Evolutionary conservation across 108 stramenopile genomes (phyloP).

Genomic region (Asterionellopsis glacialis): DNA sequence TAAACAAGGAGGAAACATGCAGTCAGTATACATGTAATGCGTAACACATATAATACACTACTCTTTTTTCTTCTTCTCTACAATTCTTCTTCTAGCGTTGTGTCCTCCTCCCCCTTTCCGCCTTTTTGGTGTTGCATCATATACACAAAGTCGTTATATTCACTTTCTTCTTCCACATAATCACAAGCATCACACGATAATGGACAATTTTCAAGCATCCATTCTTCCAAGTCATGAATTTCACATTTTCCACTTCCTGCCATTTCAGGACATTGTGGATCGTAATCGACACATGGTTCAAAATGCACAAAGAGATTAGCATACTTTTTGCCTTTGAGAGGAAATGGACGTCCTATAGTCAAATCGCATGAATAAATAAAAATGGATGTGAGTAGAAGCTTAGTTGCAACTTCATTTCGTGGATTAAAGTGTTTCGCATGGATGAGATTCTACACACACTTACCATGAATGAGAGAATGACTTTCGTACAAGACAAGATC

Average conservation of each 20-base stretch:
- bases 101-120: too few relatives aligned
- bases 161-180: neutral
- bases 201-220: too few relatives aligned
- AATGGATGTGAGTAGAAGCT: constrained; percentile 50
- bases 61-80: too few relatives aligned
- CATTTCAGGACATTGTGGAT: constrained; percentile 31
- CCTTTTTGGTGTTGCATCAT: neutral
- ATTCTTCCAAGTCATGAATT: constrained; percentile 36
- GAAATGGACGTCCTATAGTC: constrained; percentile 79
- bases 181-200: neutral
- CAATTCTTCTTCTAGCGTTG: too few relatives aligned
- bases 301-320: constrained; percentile 89
- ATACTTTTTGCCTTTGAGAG: constrained; percentile 67
- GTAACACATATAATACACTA: too few relatives aligned
- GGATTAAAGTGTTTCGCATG: constrained; percentile 81
- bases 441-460: constrained; percentile 85
- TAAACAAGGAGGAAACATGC: too few relatives aligned
- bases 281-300: constrained; percentile 65
- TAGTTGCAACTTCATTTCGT: constrained; percentile 85
- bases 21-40: too few relatives aligned
- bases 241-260: constrained; percentile 31
- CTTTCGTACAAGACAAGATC: constrained; percentile 80
- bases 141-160: constrained; percentile 7
- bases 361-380: constrained; percentile 37
- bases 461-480: constrained; percentile 75